Base-by-base conservation (phyloP, 2,329 filamentous ascomycete genomes). In the Botryotinia convoluta region DNA sequence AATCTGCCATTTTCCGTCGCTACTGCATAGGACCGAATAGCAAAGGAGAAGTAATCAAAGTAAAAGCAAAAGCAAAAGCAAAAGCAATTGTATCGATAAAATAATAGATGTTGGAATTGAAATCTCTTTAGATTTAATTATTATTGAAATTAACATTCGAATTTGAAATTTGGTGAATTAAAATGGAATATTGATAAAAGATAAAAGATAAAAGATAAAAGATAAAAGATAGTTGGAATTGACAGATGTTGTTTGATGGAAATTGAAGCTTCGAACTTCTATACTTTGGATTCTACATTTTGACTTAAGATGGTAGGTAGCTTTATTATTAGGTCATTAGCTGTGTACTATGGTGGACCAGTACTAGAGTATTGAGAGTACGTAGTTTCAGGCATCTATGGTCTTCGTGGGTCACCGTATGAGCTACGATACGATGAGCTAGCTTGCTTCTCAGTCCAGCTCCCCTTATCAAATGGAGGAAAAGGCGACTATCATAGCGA, bases 1-100 rank as follows among this genome's bases (percentile, higher is more conserved):
- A 72, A 37, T 72, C 71, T 35, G 63, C 63, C 71, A 72, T 72
- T 57, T 72, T 39, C 51, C n/a, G 51, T 68, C 29, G 42, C 37
- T 59, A 62, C 44, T 60, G 48, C 42, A 44, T 18, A 32, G 35
- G 57, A 59, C 14, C 61, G 37, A 54, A 20, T 71, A n/a, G 45
- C 16, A 37, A 29, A n/a, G 26, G 6, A n/a, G 26, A 16, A 54
- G 48, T 14, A n/a, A n/a, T 54, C 48, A n/a, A 54, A 39, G 37
- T 8, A 6, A 22, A 12, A 51, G 26, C 4, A n/a, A n/a, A 14
- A 6, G 45, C 48, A 54, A 4, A 29, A 29, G 51, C 51, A 54
- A 42, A 62, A 18, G 60, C 48, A 57, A 69, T 39, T n/a, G 42
- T 20, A 32, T 37, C 14, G 60, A 44, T 10, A 35, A 48, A 35